Base-by-base conservation (phyloP, 176 grass and related monocot genomes). In the Oryza longistaminata region DNA sequence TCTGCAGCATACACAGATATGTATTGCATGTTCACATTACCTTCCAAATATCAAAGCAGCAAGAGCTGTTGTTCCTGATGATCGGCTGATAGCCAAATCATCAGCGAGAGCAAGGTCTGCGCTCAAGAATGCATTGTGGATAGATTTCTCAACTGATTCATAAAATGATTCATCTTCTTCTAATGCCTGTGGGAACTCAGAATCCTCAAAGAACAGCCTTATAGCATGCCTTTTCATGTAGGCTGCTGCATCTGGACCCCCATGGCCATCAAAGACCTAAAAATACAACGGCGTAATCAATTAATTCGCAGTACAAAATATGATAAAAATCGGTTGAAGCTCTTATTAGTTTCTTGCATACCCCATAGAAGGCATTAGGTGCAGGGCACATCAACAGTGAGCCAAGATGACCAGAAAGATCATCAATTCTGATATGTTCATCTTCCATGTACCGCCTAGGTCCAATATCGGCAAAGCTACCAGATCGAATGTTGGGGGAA, bases 251-350 rank as follows among this genome's bases (percentile, higher is more conserved):
- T 95, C 96, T 66, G 89, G 66, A 74, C 96, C 93, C 64, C 93
- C 96, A 85, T 98, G 96, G 5, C 96, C 96, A 52, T 98, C 96
- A 88, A 98, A 98, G 3, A 98, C 88, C 96, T 98, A 78, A 53
- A 46, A 60, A 26, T 11, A 11, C 31, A 74, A 73, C n/a, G 42
- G 5, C 6, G 39, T 3, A 73, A 64, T 77, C 19, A 88, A 22
- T 81, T 83, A 71, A 14, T 55, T 37, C 8, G 17, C 71, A n/a
- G 27, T 40, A 80, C 71, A 73, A 43, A 81, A 76, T 66, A 84
- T 16, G 26, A 45, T 46, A 24, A 61, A 50, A 17, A 73, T 66
- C 10, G 45, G 11, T 3, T 4, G 7, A 67, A 60, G 58, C 2
- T 25, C 10, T 1, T 48, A 60, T 0, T 48, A 60, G 76, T 42